These are phyloP conservation scores for Pinus tabuliformis DNA, from an alignment of 75 land plant species.

Conservation along the genomic window DNA sequence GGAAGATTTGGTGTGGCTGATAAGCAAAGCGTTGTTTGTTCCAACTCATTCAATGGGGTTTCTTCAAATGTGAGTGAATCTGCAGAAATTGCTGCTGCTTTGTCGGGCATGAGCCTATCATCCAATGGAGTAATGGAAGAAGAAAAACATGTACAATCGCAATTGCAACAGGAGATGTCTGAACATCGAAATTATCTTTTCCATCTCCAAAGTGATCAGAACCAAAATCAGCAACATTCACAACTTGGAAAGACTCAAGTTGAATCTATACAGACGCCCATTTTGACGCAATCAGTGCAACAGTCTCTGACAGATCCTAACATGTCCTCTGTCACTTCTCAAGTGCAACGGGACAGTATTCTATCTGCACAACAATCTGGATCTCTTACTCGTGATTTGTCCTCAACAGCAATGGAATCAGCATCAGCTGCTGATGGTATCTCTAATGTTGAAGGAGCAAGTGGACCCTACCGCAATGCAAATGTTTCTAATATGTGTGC, in stretches of 20 bases:
- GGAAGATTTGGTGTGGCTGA: constrained; percentile 27
- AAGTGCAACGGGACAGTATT: not conserved
- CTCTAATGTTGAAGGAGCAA: constrained; percentile 33
- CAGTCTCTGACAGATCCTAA: constrained; percentile 7
- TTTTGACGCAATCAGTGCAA: constrained; percentile 8
- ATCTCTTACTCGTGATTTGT: constrained; percentile 5
- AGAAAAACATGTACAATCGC: constrained; percentile 26
- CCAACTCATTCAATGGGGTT: constrained; percentile 34
- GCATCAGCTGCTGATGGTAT: constrained; percentile 39
- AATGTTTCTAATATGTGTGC: constrained; percentile 28
- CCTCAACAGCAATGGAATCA: constrained; percentile 27
- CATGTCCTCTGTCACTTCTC: constrained; percentile 10
- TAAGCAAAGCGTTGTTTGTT: constrained; percentile 30
- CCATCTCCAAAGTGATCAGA: constrained; percentile 25
- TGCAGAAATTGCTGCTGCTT: too few species aligned
- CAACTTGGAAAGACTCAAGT: constrained; percentile 14
- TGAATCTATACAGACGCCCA: constrained; percentile 9
- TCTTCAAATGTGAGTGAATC: constrained; percentile 24
- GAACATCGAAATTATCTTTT: constrained; percentile 22
- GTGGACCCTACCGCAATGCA: constrained; percentile 34
- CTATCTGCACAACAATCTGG: constrained; percentile 4
- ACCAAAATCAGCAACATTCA: constrained; percentile 24
- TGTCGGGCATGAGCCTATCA: constrained; percentile 15
- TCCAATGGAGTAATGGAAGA: constrained; percentile 40
- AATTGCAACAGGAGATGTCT: constrained; percentile 37